phyloP scores from a whole-genome alignment of 2,329 filamentous ascomycete species.

The Diaporthe eres region DNA sequence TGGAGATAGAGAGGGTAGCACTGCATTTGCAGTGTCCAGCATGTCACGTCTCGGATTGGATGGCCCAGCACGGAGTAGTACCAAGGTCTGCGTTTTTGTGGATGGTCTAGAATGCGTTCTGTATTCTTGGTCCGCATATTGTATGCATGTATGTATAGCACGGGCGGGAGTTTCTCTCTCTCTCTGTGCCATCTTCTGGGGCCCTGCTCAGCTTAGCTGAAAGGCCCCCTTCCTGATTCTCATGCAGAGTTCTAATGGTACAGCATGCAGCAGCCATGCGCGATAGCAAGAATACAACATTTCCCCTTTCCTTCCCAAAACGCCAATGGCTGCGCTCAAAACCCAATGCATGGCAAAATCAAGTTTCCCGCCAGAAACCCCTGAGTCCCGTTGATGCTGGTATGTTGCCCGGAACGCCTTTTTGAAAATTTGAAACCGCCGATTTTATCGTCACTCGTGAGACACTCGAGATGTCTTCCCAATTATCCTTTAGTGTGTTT shows the following conservation, averaged over 20 bases:
- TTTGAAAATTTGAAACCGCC: not conserved
- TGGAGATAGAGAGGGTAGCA: conserved; percentile 7
- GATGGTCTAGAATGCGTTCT: conserved; percentile 30
- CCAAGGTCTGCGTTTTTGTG: not conserved
- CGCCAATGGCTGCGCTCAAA: conserved; percentile 28
- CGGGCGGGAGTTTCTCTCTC: not conserved
- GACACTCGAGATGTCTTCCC: not conserved
- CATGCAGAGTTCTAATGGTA: conserved; percentile 27
- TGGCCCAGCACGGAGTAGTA: not conserved
- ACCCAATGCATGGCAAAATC: conserved; percentile 29
- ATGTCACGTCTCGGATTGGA: conserved; percentile 12
- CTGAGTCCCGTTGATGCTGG: not conserved
- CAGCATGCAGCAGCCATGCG: conserved; percentile 32
- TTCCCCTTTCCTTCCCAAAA: not conserved
- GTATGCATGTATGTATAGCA: not conserved
- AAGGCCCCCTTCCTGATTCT: not conserved
- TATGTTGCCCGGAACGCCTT: conserved; percentile 21
- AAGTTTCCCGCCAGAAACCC: conserved; percentile 1
- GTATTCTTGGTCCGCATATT: conserved; percentile 17
- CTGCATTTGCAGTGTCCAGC: not conserved
- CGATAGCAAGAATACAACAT: conserved; percentile 13
- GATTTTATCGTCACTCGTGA: conserved; percentile 15
- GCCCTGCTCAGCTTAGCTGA: not conserved
- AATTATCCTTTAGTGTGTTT: not conserved
- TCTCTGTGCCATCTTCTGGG: not conserved